Evolutionary conservation across 2,329 filamentous ascomycete species (phyloP), one percentile per base, ranked within the genome.

Genomic region (Lachnellula occidentalis): DNA sequence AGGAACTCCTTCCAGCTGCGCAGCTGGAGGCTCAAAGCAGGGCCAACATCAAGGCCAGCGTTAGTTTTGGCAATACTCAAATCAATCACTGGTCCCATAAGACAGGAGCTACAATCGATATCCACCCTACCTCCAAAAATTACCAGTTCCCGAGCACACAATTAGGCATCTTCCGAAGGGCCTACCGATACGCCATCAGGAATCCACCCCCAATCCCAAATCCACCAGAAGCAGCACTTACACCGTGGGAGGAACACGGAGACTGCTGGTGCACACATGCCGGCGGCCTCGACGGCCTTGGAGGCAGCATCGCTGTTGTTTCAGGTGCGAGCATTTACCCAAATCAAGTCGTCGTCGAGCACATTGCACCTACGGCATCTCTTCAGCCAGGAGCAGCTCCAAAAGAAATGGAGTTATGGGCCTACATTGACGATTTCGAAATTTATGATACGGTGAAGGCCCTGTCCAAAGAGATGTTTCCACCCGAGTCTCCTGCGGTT

Each of bases 211-310:
- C 68, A 41, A 11, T 52, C 19, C 58, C 67, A 3, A 64, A 69
- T 19, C 72, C 76, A 1, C 76, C 78, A 0, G 64, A 73, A n/a
- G 70, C 76, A 0, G 90, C 87, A 1, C 76, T 96, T 2, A 67
- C 72, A 1, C 72, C 76, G 3, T 96, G 92, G 90, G 75, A 84
- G 9, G 88, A 95, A 48, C 79, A 86, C 34, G 89, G 88, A 19
- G 88, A 97, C 58, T 95, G 90, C 71, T 97, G 90, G 88, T 97
- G 92, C 69, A 84, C 86, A 4, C 78, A 75, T 3, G 72, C 73
- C 0, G 60, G 66, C 11, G 72, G 76, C 48, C 69, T 68, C 14
- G 71, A 61, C 14, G 64, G 63, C 2, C 76, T 78, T 48, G 81
- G 83, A 37, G 82, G 84, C 2, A 80, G 83, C 51, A 73, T 97